Base-by-base conservation (phyloP, 257 asterid genomes). In the Schizonepeta tenuifolia region DNA sequence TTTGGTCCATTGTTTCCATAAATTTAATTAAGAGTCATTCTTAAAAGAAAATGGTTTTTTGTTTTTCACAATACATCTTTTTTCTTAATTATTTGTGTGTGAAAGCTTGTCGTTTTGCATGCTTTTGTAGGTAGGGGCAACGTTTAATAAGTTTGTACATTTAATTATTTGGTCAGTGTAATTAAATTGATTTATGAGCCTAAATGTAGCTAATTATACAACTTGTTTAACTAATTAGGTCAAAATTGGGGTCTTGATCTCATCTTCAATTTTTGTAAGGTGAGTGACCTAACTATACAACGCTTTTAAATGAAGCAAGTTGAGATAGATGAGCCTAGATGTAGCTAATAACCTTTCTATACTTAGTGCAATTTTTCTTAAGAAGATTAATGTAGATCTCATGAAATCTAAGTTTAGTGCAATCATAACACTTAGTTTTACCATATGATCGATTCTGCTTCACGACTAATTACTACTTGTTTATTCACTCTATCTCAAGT, bases 231-330 rank as follows among this genome's bases (percentile, higher is more conserved):
- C 5, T 35, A 46, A 47, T 62, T 72, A 60, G 58, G 58, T 64
- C 67, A 53, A 74, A 17, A 36, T 53, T 6, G 22, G 17, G 40
- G 76, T 71, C 63, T 47, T 60, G 22, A 70, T 43, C 28, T 67
- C 61, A n/a, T 36, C 14, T 10, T 46, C 8, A 50, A 62, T 40
- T 51, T 65, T 54, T 74, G 47, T 22, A 47, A 61, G 46, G 40
- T 36, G 43, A 24, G 41, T 53, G 38, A 65, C 73, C 72, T 53
- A 54, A 74, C 72, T 63, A 24, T 65, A 24, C 49, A 17, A 38
- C n/a, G 61, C 72, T 64, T 63, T n/a, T 9, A 22, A 60, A 72
- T 64, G 9, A 63, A 33, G 54, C 70, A 72, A 49, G 21, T n/a
- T 26, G 28, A 59, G 7, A 10, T 31, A 71, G 26, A 12, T 72